Evolutionary conservation across 257 asterid genomes (phyloP).

Genomic region (Salvia miltiorrhiza): DNA sequence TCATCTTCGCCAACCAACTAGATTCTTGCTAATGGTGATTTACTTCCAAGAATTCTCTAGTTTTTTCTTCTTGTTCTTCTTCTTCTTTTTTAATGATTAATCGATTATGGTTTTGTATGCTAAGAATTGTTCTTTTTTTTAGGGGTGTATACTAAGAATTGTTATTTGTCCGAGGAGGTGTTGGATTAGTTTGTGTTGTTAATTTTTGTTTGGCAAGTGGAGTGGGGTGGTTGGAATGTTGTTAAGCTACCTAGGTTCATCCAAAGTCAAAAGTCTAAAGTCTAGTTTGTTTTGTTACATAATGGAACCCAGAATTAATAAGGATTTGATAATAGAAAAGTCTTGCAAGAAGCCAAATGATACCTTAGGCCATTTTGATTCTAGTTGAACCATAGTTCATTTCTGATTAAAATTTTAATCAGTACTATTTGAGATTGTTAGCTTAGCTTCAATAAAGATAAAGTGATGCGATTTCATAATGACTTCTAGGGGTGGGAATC

Average conservation of each 20-base stretch:
- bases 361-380: background rate
- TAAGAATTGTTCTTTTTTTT: background rate
- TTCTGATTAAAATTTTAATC: too few species aligned
- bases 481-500: too few species aligned
- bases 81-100: background rate
- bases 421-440: too few species aligned
- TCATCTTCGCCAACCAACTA: constrained; percentile 17
- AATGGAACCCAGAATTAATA: too few species aligned
- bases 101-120: background rate
- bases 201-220: constrained; percentile 14
- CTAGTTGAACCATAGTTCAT: too few species aligned
- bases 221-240: background rate
- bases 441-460: too few species aligned
- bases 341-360: background rate
- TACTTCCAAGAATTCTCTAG: background rate
- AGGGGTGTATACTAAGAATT: background rate
- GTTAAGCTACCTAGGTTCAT: constrained; percentile 19
- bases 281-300: constrained; percentile 9
- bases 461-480: too few species aligned
- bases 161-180: background rate
- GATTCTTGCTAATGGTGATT: constrained; percentile 10
- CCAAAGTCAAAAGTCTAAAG: constrained; percentile 13
- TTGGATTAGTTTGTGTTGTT: constrained; percentile 12
- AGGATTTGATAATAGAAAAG: background rate
- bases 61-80: background rate